These are phyloP conservation scores for Senna tora DNA, from an alignment of 306 rosid genomes.

Conservation along the genomic window DNA sequence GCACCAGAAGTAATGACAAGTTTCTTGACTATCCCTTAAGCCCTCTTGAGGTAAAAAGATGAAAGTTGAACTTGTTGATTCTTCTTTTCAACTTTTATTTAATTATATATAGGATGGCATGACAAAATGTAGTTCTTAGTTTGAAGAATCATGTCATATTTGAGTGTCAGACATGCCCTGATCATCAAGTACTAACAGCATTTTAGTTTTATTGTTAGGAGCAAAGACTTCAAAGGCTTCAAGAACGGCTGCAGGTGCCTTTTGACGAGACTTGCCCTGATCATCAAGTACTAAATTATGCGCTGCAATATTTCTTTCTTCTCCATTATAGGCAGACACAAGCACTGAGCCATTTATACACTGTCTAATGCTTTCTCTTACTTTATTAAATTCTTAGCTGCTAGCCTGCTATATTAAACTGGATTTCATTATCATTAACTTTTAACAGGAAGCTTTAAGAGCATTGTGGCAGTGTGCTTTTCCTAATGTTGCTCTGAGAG, in stretches of 20 bases:
- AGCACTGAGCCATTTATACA: background rate
- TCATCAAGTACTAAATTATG: constrained; percentile 70
- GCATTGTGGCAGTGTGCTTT: constrained; percentile 80
- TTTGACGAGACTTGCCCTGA: constrained; percentile 71
- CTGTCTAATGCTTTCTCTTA: background rate
- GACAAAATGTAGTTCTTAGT: no score
- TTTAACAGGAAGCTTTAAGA: constrained; percentile 74
- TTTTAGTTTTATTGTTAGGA: constrained; percentile 52
- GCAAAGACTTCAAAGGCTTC: constrained; percentile 82
- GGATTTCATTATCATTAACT: constrained; percentile 20
- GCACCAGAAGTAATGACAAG: constrained; percentile 56
- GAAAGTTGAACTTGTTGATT: constrained; percentile 8
- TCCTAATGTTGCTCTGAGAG: constrained; percentile 69
- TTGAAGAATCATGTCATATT: no score
- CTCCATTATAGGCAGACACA: background rate
- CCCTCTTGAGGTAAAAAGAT: constrained; percentile 69
- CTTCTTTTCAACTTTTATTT: background rate
- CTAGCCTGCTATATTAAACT: constrained; percentile 6
- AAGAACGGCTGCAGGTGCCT: constrained; percentile 74
- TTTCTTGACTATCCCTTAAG: constrained; percentile 56
- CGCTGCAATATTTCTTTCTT: constrained; percentile 26
- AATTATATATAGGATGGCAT: background rate
- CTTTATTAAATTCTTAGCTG: constrained; percentile 14
- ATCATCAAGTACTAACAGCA: constrained; percentile 72
- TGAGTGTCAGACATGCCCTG: constrained; percentile 35